These are phyloP conservation scores for Biscogniauxia marginata DNA, from an alignment of 2,329 filamentous ascomycete genomes.

Conservation along the genomic window DNA sequence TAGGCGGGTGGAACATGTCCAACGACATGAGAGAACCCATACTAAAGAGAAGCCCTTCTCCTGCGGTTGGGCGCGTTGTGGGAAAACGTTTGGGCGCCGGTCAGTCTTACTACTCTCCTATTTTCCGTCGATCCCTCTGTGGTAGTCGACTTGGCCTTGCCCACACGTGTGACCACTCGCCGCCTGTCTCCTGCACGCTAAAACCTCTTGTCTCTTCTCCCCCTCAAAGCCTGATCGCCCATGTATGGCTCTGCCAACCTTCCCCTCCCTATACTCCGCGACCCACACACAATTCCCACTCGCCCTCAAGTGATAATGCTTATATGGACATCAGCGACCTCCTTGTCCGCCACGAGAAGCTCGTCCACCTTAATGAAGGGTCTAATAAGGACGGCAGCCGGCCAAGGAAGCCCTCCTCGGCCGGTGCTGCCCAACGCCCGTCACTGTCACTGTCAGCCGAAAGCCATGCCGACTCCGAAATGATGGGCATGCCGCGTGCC, in stretches of 20 bases:
- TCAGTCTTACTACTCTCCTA: constrained; percentile 38
- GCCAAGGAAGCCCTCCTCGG: constrained; percentile 52
- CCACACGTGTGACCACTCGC: constrained; percentile 25
- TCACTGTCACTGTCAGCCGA: constrained; percentile 49
- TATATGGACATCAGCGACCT: constrained; percentile 65
- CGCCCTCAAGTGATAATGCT: constrained; percentile 39
- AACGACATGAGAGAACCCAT: constrained; percentile 62
- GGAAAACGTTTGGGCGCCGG: constrained; percentile 62
- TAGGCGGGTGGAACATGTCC: constrained; percentile 64
- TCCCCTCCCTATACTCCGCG: constrained; percentile 16
- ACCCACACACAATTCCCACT: constrained; percentile 13
- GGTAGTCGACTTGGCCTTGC: constrained; percentile 17
- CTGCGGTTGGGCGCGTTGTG: constrained; percentile 58
- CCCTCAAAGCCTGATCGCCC: constrained; percentile 9
- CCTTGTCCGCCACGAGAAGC: constrained; percentile 62
- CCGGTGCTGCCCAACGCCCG: constrained; percentile 40
- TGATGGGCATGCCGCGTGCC: constrained; percentile 42
- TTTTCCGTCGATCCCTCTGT: constrained; percentile 8
- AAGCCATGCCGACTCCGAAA: constrained; percentile 45
- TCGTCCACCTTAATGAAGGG: constrained; percentile 61
- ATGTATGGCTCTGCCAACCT: constrained; percentile 15
- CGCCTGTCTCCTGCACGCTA: constrained; percentile 24
- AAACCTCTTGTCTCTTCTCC: constrained; percentile 14
- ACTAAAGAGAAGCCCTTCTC: constrained; percentile 65
- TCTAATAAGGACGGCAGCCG: constrained; percentile 51